A percentile compares a stretch with the other conserved stretches of the same genome.
These are phyloP conservation scores for Cornus suecica DNA, from an alignment of 148 eudicot genomes.

Conservation along the genomic window DNA sequence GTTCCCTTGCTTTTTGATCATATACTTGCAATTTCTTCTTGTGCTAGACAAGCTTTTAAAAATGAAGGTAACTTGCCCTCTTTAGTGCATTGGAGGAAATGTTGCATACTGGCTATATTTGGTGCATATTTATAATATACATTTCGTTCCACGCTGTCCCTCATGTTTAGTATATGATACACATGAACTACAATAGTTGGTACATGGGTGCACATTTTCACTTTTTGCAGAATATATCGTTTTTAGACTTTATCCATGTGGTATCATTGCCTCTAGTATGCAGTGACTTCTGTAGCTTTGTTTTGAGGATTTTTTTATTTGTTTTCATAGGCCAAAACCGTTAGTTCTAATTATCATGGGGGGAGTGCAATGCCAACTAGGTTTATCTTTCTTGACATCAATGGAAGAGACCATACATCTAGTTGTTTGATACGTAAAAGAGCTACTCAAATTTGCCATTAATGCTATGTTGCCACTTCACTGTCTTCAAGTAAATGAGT, in stretches of 20 bases:
- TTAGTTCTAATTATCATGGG: not conserved
- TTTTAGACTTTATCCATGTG: not conserved
- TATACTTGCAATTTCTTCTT: conserved; percentile 93
- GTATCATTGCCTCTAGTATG: too few relatives aligned
- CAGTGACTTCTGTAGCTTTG: not conserved
- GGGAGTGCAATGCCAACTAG: not conserved
- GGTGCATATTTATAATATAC: not conserved
- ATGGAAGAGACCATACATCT: not conserved
- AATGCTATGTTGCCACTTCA: not conserved
- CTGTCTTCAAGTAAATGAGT: not conserved
- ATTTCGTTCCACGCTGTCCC: not conserved
- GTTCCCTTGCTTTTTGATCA: conserved; percentile 98
- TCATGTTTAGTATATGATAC: not conserved
- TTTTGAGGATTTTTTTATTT: not conserved
- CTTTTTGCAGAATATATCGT: not conserved
- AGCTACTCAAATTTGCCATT: not conserved
- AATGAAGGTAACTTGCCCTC: conserved; percentile 64
- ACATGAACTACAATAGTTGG: not conserved
- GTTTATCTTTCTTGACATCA: not conserved
- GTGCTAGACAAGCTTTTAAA: conserved; percentile 92
- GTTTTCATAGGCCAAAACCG: not conserved
- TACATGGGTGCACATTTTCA: not conserved
- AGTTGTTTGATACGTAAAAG: not conserved
- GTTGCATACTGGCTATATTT: not conserved
- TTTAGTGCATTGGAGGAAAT: conserved; percentile 16